phyloP scores from a whole-genome alignment of 176 grass and related monocot species.

The Olyra latifolia region DNA sequence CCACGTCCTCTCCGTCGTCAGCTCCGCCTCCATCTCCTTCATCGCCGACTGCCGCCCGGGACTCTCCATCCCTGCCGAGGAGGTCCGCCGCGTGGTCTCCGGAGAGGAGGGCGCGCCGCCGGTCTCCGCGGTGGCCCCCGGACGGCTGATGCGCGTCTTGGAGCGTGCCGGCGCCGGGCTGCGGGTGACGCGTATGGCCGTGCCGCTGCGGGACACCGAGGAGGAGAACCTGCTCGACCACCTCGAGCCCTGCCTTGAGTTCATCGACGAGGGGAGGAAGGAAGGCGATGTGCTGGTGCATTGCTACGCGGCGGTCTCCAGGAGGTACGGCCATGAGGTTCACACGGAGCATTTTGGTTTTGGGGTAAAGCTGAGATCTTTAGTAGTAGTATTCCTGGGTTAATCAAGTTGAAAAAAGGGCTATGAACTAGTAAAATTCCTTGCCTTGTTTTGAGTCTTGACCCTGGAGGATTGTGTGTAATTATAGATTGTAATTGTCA shows the following conservation, averaged over 20 bases:
- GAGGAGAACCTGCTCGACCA: constrained; percentile 85
- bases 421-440: too few relatives aligned
- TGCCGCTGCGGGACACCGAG: constrained; percentile 79
- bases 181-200: constrained; percentile 72
- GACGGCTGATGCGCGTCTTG: constrained; percentile 52
- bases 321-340: constrained; percentile 54
- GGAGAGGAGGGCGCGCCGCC: constrained; percentile 43
- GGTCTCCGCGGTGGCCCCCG: constrained; percentile 34
- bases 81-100: constrained; percentile 49
- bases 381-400: not conserved
- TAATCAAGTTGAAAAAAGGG: not conserved
- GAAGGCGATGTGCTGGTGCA: constrained; percentile 72
- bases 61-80: constrained; percentile 46
- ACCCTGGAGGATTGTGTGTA: too few relatives aligned
- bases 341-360: not conserved
- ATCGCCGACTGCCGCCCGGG: constrained; percentile 57
- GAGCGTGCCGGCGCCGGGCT: constrained; percentile 68
- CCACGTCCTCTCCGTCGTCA: constrained; percentile 57
- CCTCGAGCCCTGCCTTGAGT: constrained; percentile 68
- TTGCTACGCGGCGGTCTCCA: constrained; percentile 83
- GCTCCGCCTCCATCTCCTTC: constrained; percentile 73
- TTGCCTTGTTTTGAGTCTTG: too few relatives aligned
- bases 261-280: constrained; percentile 67
- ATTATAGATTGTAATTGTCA: not conserved
- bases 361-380: not conserved